Evolutionary conservation across 306 rosid species (phyloP).

Genomic region (Cyclanthera cordifolia): DNA sequence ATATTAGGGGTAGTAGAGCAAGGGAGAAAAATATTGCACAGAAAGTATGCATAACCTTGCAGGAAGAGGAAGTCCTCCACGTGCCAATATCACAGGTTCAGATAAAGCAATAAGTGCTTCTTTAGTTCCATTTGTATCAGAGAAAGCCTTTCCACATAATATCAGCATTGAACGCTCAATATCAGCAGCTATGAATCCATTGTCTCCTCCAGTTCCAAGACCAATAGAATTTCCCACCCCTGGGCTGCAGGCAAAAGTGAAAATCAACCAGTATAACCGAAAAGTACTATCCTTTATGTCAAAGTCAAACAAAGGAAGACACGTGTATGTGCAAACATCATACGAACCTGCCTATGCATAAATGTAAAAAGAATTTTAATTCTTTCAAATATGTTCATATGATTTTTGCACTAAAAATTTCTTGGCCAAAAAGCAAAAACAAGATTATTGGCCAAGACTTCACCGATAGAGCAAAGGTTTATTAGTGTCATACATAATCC

Average conservation of each 20-base stretch:
- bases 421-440: neutral
- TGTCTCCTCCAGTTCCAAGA: slow-evolving; percentile 21
- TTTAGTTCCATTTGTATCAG: slow-evolving; percentile 24
- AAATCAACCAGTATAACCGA: neutral
- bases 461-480: neutral
- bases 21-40: neutral
- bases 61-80: slow-evolving; percentile 36
- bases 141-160: slow-evolving; percentile 39
- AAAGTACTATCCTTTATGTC: neutral
- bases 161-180: slow-evolving; percentile 32
- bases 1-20: neutral
- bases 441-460: neutral
- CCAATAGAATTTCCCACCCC: slow-evolving; percentile 21
- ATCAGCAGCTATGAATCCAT: slow-evolving; percentile 37
- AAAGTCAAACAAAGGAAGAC: neutral
- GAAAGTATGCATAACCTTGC: slow-evolving; percentile 23
- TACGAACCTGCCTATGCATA: neutral
- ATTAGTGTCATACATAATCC: neutral
- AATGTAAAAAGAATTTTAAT: too few species aligned
- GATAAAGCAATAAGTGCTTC: slow-evolving; percentile 30
- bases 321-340: neutral
- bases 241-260: slow-evolving; percentile 20
- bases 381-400: too few species aligned
- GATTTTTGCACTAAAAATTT: too few species aligned
- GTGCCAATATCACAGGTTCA: slow-evolving; percentile 31